Base-by-base conservation (phyloP, 2,329 filamentous ascomycete species). In the Acrocalymma vagum region DNA sequence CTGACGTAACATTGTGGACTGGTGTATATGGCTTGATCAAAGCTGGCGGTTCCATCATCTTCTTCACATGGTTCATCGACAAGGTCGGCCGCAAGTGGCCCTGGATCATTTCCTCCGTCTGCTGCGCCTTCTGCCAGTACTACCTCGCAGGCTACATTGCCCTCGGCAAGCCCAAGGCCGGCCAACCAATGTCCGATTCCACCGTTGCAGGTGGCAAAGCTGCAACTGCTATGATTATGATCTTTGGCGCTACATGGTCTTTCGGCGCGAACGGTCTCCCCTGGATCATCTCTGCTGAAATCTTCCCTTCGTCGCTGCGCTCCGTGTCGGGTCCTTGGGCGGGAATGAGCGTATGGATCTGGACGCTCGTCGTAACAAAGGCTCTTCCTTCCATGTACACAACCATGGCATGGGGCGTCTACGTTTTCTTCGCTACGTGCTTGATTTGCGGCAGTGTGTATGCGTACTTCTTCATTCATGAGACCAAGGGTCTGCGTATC, bases 221-320 rank as follows among this genome's bases (percentile, higher is more conserved):
- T 9, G 69, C 69, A 5, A 70, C 65, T 1, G 67, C 69, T 3
- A 65, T 68, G 38, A 71, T 72, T 22, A 71, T 71, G 69, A 65
- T 72, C 7, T 72, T 72, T 26, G 69, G 65, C 2, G 66, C 60
- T 6, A 54, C 55, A 1, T 73, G 69, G 70, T 67, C 61, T 7
- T 69, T 72, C 26, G 69, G 70, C 25, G 61, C 66, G 1, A 73
- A 73, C 30, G 71, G 71, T 3, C 47, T 73, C 0, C 71, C 70
- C 0, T 74, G 71, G 70, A 73, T 74, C 45, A 69, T 74, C n/a
- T 70, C 67, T 1, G 62, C 71, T 2, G 72, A 74, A 48, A 74
- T 74, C 16, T 74, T 75, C 49, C 71, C 72, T 0, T 59, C 61
- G 4, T 64, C 63, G 1, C 51, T 74, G 13, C 59, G 71, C 5